Base-by-base conservation (phyloP, 2,329 filamentous ascomycete genomes). In the Corynespora cassiicola region DNA sequence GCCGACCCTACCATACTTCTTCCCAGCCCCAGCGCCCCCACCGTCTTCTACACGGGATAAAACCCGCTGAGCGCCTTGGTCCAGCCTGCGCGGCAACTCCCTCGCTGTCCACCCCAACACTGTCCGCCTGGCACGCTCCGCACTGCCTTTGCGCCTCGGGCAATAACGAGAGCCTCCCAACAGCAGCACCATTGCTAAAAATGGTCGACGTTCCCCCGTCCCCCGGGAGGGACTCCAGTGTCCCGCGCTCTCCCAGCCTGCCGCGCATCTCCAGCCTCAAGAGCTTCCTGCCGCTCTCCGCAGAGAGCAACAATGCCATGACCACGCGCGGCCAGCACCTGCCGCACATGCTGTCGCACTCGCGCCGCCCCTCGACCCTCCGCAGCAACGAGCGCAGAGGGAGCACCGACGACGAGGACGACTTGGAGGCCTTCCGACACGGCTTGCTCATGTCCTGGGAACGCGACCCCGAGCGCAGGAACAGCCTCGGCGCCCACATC, bases 261-360 rank as follows among this genome's bases (percentile, higher is more conserved):
- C 51, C 64, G 25, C 66, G 66, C 42, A 51, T 70, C 16, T 46
- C 60, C 6, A 62, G 52, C 39, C 50, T 65, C 23, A 70, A 66
- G 36, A 61, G 63, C 42, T 75, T 74, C 44, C 63, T 74, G 6
- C 71, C 71, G 7, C 57, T 73, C 5, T 61, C 63, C 16, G 61
- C 65, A 19, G 72, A 73, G 7, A 39, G 58, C 3, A n/a, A n/a
- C n/a, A 52, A 38, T 24, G 49, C 65, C 3, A 53, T 75, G 5
- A 70, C 72, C 1, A 71, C 71, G 18, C 69, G 73, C n/a, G 72
- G 72, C 2, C 71, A 73, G 32, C 61, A 70, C 30, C 58, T 76
- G 6, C 71, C 72, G 4, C 52, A 50, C n/a, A 42, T 70, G 2
- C 47, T 65, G 22, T 43, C 54, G 25, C n/a, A n/a, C n/a, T n/a